Percentiles rank a stretch among this genome's conserved stretches.
Conservation (phyloP, 2,329 filamentous ascomycete genomes). For the Colletotrichum sp. region DNA sequence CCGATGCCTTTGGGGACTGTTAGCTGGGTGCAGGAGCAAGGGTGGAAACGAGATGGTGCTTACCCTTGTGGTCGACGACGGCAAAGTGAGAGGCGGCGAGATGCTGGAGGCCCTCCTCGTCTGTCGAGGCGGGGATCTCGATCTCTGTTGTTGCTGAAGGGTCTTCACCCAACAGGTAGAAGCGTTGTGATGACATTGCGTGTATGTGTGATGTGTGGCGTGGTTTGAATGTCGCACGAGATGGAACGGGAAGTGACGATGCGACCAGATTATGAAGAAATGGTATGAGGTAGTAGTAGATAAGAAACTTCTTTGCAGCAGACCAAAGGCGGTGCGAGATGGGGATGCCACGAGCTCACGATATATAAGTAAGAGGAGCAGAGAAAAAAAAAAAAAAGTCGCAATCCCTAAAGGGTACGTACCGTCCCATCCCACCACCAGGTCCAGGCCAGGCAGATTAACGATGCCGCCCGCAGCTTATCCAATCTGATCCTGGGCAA, state of each 20-base stretch:
- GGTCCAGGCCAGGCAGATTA: background rate
- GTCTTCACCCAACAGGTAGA: conserved; percentile 47
- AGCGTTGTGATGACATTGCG: conserved; percentile 41
- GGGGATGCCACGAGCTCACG: conserved; percentile 2
- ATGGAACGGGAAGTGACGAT: background rate
- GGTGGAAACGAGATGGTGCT: background rate
- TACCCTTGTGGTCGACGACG: conserved; percentile 46
- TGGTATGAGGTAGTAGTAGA: background rate
- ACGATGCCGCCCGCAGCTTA: background rate
- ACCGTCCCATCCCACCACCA: background rate
- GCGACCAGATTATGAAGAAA: background rate
- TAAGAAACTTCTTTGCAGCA: background rate
- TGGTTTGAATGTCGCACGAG: background rate
- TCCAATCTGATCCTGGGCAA: conserved; percentile 3
- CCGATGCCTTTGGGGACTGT: conserved; percentile 34
- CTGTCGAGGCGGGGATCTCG: conserved; percentile 36
- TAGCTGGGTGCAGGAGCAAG: background rate
- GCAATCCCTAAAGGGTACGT: conserved; percentile 4
- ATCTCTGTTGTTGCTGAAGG: conserved; percentile 39
- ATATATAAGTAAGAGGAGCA: conserved; percentile 9
- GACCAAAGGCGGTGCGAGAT: background rate
- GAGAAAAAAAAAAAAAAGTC: background rate
- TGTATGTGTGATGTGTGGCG: background rate
- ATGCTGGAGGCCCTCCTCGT: conserved; percentile 42
- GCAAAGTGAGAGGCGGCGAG: conserved; percentile 47